Evolutionary conservation across 495 filamentous ascomycete genomes (phyloP).

Genomic region (Hypoxylon perforatum): DNA sequence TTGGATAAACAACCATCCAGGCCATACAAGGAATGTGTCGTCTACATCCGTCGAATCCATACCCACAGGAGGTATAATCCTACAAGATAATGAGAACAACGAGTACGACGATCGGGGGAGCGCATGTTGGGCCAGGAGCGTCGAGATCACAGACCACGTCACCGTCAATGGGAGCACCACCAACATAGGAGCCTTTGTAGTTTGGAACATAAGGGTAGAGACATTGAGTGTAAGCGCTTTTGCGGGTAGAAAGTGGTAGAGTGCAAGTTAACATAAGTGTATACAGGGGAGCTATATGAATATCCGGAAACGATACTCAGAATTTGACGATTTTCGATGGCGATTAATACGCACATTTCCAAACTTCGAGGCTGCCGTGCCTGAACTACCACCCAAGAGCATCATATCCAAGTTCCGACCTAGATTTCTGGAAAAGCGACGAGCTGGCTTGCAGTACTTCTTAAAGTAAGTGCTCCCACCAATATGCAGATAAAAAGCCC

Average conservation of each 20-base stretch:
- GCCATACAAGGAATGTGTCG: conserved; percentile 47
- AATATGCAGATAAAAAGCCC: not conserved
- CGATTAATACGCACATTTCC: conserved; percentile 65
- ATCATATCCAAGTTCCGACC: conserved; percentile 64
- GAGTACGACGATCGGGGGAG: conserved; percentile 58
- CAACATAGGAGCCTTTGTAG: conserved; percentile 67
- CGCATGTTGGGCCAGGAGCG: conserved; percentile 68
- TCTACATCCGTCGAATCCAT: conserved; percentile 60
- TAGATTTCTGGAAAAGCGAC: conserved; percentile 63
- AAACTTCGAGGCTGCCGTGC: conserved; percentile 64
- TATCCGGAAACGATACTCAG: conserved; percentile 69
- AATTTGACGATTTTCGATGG: conserved; percentile 64
- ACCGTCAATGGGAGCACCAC: conserved; percentile 61
- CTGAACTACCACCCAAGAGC: conserved; percentile 66
- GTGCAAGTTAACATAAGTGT: not conserved
- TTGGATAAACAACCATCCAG: conserved; percentile 23
- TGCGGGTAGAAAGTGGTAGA: not conserved
- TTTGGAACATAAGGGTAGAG: conserved; percentile 66
- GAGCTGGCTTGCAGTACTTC: conserved; percentile 66
- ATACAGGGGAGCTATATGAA: conserved; percentile 63
- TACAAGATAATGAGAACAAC: conserved; percentile 64
- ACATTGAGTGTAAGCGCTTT: conserved; percentile 57
- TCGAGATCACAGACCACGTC: conserved; percentile 62
- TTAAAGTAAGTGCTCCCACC: conserved; percentile 56
- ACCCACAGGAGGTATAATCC: conserved; percentile 58